A percentile compares a stretch with the other conserved stretches of the same genome.
Evolutionary conservation across 805 yeast genomes (phyloP).

Genomic region (Lipomyces orientalis): DNA sequence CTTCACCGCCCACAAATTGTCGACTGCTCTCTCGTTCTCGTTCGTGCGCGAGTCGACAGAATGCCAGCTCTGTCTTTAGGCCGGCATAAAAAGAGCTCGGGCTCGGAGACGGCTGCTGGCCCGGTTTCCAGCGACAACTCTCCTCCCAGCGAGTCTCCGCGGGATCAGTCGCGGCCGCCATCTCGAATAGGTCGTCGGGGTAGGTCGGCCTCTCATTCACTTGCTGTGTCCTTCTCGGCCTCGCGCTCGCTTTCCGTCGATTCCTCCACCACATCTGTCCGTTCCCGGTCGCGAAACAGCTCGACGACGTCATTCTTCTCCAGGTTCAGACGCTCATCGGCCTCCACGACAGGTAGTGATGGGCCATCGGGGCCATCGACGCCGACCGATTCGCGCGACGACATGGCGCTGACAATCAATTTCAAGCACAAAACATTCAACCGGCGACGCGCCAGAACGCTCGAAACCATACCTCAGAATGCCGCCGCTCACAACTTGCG

Average conservation of each 20-base stretch:
- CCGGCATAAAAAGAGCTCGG: conserved; percentile 16
- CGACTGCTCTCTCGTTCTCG: conserved; percentile 1
- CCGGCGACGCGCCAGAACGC: conserved; percentile 36
- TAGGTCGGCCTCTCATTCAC: conserved; percentile 12
- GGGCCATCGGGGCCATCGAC: conserved; percentile 6
- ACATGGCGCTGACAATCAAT: conserved; percentile 16
- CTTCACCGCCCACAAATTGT: background rate
- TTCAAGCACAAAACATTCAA: conserved; percentile 13
- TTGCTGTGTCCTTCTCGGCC: conserved; percentile 13
- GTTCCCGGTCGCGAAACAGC: conserved; percentile 14
- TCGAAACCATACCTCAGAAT: conserved; percentile 36
- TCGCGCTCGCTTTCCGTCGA: conserved; percentile 31
- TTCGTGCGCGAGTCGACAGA: conserved; percentile 6
- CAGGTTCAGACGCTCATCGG: conserved; percentile 32
- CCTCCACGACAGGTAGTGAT: conserved; percentile 27
- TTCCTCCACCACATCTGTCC: conserved; percentile 16
- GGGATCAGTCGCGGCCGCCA: conserved; percentile 19
- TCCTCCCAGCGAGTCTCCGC: background rate
- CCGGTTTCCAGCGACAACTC: background rate
- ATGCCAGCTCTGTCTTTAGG: conserved; percentile 16
- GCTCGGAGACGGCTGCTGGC: conserved; percentile 9
- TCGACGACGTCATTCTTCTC: conserved; percentile 29
- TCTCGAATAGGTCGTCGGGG: conserved; percentile 21
- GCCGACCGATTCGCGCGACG: conserved; percentile 21
- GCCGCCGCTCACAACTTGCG: conserved; percentile 13